These are phyloP conservation scores for Durusdinium trenchii DNA, from an alignment of 73 alveolate species.

Conservation along the genomic window DNA sequence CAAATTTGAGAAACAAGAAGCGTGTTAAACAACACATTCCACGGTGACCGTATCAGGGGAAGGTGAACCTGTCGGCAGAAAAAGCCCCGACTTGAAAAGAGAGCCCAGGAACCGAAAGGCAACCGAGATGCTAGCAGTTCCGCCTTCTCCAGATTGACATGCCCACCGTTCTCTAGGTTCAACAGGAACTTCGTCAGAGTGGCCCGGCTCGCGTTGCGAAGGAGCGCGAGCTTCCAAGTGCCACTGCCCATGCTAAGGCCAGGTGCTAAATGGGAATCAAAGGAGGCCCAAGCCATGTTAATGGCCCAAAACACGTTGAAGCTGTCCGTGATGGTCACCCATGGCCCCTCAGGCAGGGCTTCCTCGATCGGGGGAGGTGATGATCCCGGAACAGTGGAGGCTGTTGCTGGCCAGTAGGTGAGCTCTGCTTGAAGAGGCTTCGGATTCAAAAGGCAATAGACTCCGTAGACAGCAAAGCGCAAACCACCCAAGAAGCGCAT, in stretches of 20 bases:
- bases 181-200: constrained; percentile 24
- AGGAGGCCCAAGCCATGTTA: constrained; percentile 62
- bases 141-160: constrained; percentile 20
- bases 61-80: too few species aligned
- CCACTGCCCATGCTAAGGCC: constrained; percentile 57
- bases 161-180: constrained; percentile 39
- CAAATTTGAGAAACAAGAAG: too few species aligned
- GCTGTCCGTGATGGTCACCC: constrained; percentile 18
- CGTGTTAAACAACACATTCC: too few species aligned
- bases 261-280: constrained; percentile 51
- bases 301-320: constrained; percentile 48
- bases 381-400: constrained; percentile 1
- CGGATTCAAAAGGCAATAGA: constrained; percentile 32
- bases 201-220: constrained; percentile 65
- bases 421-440: constrained; percentile 46
- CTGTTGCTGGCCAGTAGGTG: constrained; percentile 74
- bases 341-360: constrained; percentile 57
- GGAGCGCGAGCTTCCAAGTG: constrained; percentile 31
- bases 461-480: constrained; percentile 61
- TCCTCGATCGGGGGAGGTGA: constrained; percentile 15
- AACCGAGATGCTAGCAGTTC: neutral
- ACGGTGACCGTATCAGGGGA: too few species aligned
- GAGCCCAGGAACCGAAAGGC: too few species aligned
- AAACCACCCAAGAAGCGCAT: constrained; percentile 76
- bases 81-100: too few species aligned